Evolutionary conservation across 495 filamentous ascomycete species (phyloP).

Genomic region (Staphylotrichum longicolle): DNA sequence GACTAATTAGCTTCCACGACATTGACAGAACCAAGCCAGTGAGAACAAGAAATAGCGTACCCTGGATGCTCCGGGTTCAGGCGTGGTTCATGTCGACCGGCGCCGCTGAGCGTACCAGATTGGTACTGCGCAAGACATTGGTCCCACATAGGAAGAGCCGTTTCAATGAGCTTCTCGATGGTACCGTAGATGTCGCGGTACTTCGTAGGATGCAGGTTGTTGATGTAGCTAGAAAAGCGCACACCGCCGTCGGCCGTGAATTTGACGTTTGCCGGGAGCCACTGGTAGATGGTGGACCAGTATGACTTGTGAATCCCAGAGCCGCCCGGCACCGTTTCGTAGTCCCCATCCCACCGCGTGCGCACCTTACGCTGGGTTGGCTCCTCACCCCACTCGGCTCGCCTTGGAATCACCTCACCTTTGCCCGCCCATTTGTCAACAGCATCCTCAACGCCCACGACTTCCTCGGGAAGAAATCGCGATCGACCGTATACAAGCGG

Average conservation of each 20-base stretch:
- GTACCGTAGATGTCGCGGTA: conserved; percentile 50
- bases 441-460: conserved; percentile 34
- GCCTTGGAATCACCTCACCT: conserved; percentile 30
- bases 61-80: background rate
- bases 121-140: conserved; percentile 47
- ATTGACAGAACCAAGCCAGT: background rate
- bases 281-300: conserved; percentile 56
- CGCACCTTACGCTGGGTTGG: background rate
- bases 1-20: background rate
- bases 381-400: background rate
- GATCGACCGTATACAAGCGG: conserved; percentile 50
- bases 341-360: background rate
- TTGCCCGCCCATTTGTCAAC: conserved; percentile 35
- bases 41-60: background rate
- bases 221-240: conserved; percentile 69
- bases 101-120: conserved; percentile 19
- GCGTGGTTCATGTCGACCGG: conserved; percentile 1
- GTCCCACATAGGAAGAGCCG: conserved; percentile 56
- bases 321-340: conserved; percentile 12
- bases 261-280: conserved; percentile 58
- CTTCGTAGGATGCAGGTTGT: conserved; percentile 57
- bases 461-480: conserved; percentile 25
- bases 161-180: conserved; percentile 53
- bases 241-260: conserved; percentile 50
- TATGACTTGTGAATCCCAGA: conserved; percentile 21